Conservation (phyloP, 31 red algal genomes). For the Porphyra umbilicalis region DNA sequence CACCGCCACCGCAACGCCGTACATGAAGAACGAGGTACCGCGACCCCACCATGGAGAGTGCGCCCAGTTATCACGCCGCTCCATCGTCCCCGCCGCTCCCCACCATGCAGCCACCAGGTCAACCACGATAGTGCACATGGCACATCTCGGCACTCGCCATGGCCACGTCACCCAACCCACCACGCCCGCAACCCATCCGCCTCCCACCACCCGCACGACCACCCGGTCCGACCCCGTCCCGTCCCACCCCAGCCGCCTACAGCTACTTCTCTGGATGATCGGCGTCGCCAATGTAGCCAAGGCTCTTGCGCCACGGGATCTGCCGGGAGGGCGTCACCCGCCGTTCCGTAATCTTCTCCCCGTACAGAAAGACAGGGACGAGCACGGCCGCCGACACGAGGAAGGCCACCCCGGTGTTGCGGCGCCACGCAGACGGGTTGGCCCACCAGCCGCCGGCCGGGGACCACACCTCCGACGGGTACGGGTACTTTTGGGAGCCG, state of each 20-base stretch:
- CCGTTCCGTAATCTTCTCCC: conserved; percentile 43
- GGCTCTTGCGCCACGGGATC: neutral
- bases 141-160: too few species aligned
- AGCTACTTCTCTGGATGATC: neutral
- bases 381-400: conserved; percentile 12
- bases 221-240: neutral
- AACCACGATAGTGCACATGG: neutral
- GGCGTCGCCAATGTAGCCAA: neutral
- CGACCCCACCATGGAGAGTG: too few species aligned
- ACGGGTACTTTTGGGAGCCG: conserved; percentile 34
- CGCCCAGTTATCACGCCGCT: too few species aligned
- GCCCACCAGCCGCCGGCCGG: conserved; percentile 74
- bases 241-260: neutral
- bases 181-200: too few species aligned
- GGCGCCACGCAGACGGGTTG: conserved; percentile 43
- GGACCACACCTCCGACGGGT: conserved; percentile 69
- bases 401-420: conserved; percentile 44
- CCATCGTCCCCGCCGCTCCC: too few species aligned
- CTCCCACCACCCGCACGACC: neutral
- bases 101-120: too few species aligned
- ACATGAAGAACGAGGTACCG: too few species aligned
- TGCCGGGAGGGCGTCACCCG: neutral
- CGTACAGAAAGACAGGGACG: conserved; percentile 29
- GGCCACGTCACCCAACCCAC: neutral
- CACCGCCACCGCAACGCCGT: too few species aligned